These are phyloP conservation scores for Cryphonectria nitschkei DNA, from an alignment of 2,329 filamentous ascomycete genomes.

Conservation along the genomic window DNA sequence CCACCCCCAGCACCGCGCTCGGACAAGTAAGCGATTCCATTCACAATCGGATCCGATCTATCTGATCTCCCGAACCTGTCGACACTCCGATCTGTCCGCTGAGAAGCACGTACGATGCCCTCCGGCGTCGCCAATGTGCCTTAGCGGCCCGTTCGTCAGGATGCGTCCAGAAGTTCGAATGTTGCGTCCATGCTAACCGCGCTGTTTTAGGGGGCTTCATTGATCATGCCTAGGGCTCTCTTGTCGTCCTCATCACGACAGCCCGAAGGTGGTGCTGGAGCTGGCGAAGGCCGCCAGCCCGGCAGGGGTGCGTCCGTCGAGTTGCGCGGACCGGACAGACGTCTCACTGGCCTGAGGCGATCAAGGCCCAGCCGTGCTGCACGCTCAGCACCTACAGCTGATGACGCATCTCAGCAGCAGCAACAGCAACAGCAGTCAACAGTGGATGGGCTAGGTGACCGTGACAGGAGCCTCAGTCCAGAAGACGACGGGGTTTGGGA, in stretches of 20 bases:
- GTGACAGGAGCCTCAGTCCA: conserved; percentile 79
- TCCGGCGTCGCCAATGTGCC: not conserved
- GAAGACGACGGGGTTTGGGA: conserved; percentile 74
- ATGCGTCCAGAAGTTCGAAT: not conserved
- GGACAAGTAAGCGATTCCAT: conserved; percentile 26
- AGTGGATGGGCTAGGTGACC: conserved; percentile 75
- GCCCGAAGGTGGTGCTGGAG: not conserved
- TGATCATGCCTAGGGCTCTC: not conserved
- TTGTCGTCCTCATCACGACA: not conserved
- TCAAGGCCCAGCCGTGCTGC: conserved; percentile 18
- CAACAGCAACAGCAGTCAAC: conserved; percentile 14
- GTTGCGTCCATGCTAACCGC: conserved; percentile 19
- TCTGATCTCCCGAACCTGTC: conserved; percentile 1
- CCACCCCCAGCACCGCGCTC: not conserved
- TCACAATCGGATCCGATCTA: not conserved
- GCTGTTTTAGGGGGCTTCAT: conserved; percentile 14
- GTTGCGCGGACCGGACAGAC: conserved; percentile 15
- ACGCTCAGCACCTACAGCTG: conserved; percentile 5
- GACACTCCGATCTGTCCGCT: not conserved
- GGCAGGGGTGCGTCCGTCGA: not conserved
- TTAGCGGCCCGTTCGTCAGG: not conserved
- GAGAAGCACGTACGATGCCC: conserved; percentile 4
- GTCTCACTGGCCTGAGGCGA: conserved; percentile 17
- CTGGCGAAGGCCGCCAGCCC: not conserved
- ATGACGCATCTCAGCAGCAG: conserved; percentile 4